Evolutionary conservation across 345 rosid species (phyloP).

Genomic region (Mallotus nudiflorus): DNA sequence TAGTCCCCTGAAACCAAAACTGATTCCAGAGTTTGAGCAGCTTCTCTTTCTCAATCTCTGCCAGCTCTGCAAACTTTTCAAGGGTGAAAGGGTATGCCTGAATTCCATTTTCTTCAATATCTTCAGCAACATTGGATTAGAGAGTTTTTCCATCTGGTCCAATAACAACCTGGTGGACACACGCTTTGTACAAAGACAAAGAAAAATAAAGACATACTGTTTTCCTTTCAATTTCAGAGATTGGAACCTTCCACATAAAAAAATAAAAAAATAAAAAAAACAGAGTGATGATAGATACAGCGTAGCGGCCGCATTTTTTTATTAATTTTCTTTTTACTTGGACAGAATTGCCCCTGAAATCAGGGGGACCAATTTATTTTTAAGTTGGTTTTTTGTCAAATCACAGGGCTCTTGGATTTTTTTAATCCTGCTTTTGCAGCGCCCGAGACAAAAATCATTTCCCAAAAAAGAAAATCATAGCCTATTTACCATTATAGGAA

Average conservation of each 20-base stretch:
- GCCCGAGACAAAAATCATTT: no score
- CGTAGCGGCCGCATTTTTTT: no score
- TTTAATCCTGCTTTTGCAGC: no score
- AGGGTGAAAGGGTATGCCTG: slow-evolving; percentile 47
- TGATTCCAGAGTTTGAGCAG: slow-evolving; percentile 42
- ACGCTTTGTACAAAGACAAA: slow-evolving; percentile 18
- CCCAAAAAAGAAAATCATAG: no score
- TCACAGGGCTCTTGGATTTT: no score
- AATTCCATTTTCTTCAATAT: slow-evolving; percentile 34
- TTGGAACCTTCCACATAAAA: slow-evolving; percentile 26
- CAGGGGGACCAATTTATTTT: no score
- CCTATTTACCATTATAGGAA: no score
- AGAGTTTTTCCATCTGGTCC: slow-evolving; percentile 41
- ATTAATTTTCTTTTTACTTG: no score
- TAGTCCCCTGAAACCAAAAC: slow-evolving; percentile 32
- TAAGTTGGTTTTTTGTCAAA: no score
- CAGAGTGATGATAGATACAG: no score
- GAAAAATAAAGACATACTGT: slow-evolving; percentile 34
- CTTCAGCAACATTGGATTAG: slow-evolving; percentile 32
- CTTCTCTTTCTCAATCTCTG: slow-evolving; percentile 30
- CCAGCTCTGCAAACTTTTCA: slow-evolving; percentile 35
- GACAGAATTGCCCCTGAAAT: no score
- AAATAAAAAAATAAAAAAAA: no score
- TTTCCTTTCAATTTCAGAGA: slow-evolving; percentile 44
- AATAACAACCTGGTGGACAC: slow-evolving; percentile 41